Percentiles rank a stretch among this genome's conserved stretches.
These are phyloP conservation scores for Lunularia cruciata DNA, from an alignment of 225 moss, liverwort and hornwort species.

Conservation along the genomic window DNA sequence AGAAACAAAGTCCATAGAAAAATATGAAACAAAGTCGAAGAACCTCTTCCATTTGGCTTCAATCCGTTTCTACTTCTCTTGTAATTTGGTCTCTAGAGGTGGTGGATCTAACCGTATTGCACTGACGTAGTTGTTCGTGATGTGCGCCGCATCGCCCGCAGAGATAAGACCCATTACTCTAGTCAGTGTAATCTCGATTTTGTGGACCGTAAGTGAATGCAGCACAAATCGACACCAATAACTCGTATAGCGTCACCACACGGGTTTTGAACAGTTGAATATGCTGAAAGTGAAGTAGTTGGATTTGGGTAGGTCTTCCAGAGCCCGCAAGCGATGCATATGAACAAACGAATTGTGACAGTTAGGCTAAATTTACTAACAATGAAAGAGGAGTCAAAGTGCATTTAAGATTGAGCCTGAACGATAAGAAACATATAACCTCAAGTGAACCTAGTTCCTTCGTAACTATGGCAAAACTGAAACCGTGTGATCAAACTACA, in stretches of 20 bases:
- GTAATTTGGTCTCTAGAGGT: slow-evolving; percentile 4
- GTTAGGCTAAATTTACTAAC: no score
- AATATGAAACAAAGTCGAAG: no score
- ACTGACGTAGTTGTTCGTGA: slow-evolving; percentile 37
- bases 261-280: slow-evolving; percentile 24
- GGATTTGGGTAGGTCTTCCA: slow-evolving; percentile 44
- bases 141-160: slow-evolving; percentile 35
- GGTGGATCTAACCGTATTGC: slow-evolving; percentile 36
- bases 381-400: no score
- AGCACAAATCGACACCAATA: slow-evolving; percentile 31
- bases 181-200: slow-evolving; percentile 33
- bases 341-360: background rate
- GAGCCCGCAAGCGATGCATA: slow-evolving; percentile 16
- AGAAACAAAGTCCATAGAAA: no score
- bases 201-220: slow-evolving; percentile 20
- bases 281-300: slow-evolving; percentile 42
- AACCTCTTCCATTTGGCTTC: no score
- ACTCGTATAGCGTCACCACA: slow-evolving; percentile 53
- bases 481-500: no score
- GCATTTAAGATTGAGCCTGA: no score
- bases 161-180: slow-evolving; percentile 31
- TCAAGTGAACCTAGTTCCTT: background rate
- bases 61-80: no score
- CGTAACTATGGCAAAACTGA: background rate
- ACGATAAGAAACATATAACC: no score